These are phyloP conservation scores for Eucalyptus guilfoylei DNA, from an alignment of 345 rosid species.

Conservation along the genomic window DNA sequence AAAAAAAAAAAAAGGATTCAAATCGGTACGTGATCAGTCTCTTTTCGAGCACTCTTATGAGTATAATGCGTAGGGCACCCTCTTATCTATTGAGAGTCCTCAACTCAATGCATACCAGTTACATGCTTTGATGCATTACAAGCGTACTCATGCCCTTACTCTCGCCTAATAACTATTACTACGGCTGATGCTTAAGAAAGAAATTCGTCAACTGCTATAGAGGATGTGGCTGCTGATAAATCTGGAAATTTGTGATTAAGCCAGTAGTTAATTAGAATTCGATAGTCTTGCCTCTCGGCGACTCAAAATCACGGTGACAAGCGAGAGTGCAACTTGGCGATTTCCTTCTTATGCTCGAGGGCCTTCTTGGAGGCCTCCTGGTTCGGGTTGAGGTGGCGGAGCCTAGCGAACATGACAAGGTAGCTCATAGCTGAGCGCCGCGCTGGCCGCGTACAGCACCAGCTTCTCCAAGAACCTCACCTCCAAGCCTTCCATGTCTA, in stretches of 20 bases:
- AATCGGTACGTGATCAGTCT: background rate
- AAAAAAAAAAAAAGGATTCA: background rate
- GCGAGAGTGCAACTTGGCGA: background rate
- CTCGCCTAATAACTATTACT: background rate
- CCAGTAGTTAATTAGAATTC: background rate
- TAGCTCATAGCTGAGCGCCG: rapidly evolving
- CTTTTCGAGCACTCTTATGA: background rate
- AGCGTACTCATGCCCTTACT: background rate
- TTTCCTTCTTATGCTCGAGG: too few relatives aligned
- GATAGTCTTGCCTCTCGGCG: background rate
- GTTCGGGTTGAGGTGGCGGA: too few relatives aligned
- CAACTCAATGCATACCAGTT: background rate
- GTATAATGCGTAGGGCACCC: background rate
- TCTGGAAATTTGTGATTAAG: background rate
- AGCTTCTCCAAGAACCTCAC: too few relatives aligned
- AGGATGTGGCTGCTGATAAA: background rate
- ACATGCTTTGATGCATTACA: background rate
- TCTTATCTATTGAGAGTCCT: background rate
- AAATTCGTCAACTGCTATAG: background rate
- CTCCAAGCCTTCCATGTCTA: too few relatives aligned
- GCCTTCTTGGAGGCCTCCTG: too few relatives aligned
- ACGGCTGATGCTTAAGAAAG: background rate
- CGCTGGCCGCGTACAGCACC: too few relatives aligned
- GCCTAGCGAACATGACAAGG: too few relatives aligned
- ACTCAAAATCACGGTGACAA: background rate